A percentile compares a stretch with the other conserved stretches of the same genome.
Conservation (phyloP, 345 rosid species). For the Jatropha curcas region DNA sequence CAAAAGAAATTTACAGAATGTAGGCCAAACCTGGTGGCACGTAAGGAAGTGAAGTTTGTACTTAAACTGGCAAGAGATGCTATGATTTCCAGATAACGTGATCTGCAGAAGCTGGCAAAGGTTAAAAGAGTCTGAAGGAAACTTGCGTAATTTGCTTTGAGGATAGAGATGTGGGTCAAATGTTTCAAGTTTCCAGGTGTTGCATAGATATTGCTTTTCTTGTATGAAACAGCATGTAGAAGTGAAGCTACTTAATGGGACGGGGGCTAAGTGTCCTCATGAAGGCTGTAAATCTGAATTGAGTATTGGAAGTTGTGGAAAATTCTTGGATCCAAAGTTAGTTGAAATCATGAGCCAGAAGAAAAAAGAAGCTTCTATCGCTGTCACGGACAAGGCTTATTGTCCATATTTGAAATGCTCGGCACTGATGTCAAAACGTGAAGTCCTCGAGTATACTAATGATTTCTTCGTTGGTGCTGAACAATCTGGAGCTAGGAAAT, state of each 20-base stretch:
- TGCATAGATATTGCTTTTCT: slow-evolving; percentile 68
- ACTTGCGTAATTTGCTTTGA: slow-evolving; percentile 64
- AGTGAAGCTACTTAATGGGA: slow-evolving; percentile 65
- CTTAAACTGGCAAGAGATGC: slow-evolving; percentile 74
- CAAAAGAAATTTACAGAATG: slow-evolving; percentile 42
- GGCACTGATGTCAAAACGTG: slow-evolving; percentile 60
- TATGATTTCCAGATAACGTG: slow-evolving; percentile 63
- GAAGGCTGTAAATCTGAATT: slow-evolving; percentile 66
- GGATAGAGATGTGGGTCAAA: slow-evolving; percentile 44
- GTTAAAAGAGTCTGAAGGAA: slow-evolving; percentile 46
- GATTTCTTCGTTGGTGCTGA: slow-evolving; percentile 27
- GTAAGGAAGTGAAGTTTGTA: slow-evolving; percentile 49
- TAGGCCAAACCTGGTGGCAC: slow-evolving; percentile 37
- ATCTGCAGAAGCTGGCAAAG: slow-evolving; percentile 46
- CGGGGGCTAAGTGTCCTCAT: slow-evolving; percentile 61
- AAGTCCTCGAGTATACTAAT: slow-evolving; percentile 44
- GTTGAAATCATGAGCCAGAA: slow-evolving; percentile 56
- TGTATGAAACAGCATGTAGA: slow-evolving; percentile 86
- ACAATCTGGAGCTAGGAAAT: slow-evolving; percentile 53
- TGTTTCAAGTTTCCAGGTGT: slow-evolving; percentile 69
- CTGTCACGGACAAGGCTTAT: slow-evolving; percentile 60
- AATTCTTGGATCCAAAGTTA: slow-evolving; percentile 60
- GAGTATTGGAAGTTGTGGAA: slow-evolving; percentile 47
- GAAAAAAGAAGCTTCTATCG: slow-evolving; percentile 62
- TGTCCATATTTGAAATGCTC: slow-evolving; percentile 80